Conservation (phyloP, 331 rosid genomes). For the Dryas integrifolia region DNA sequence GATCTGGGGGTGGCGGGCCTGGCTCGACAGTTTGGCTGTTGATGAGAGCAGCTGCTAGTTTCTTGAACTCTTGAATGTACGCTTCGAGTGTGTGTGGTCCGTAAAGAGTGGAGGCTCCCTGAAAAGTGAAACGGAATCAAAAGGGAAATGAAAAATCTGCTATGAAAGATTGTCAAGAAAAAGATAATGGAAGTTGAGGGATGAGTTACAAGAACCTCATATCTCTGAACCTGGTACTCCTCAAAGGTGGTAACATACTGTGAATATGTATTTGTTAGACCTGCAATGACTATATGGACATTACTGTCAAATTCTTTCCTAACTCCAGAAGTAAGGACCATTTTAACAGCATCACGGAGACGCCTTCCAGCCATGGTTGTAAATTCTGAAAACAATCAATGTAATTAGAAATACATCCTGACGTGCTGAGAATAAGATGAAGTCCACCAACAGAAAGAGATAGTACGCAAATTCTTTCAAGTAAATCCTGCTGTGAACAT, state of each 20-base stretch:
- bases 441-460: not conserved
- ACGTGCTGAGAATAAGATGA: not conserved
- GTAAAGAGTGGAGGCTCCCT: slow-evolving; percentile 31
- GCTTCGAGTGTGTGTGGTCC: slow-evolving; percentile 33
- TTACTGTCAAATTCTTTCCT: slow-evolving; percentile 6
- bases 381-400: slow-evolving; percentile 22
- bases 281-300: slow-evolving; percentile 28
- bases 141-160: not conserved
- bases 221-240: slow-evolving; percentile 30
- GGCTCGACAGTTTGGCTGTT: slow-evolving; percentile 1
- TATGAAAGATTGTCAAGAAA: not conserved
- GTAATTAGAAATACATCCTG: not conserved
- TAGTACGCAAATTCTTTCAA: not conserved
- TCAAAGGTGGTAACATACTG: slow-evolving; percentile 28
- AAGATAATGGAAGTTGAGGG: not conserved
- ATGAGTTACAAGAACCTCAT: slow-evolving; percentile 15
- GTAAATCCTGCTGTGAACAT: not conserved
- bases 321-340: slow-evolving; percentile 12
- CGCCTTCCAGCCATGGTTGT: slow-evolving; percentile 35
- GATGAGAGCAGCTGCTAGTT: slow-evolving; percentile 20
- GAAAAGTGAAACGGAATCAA: not conserved
- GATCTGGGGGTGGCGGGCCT: slow-evolving; percentile 27
- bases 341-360: slow-evolving; percentile 24
- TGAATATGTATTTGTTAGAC: slow-evolving; percentile 28
- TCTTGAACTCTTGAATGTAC: slow-evolving; percentile 32